Conservation (phyloP, 2,329 filamentous ascomycete genomes). For the Elsinoe batatas region DNA sequence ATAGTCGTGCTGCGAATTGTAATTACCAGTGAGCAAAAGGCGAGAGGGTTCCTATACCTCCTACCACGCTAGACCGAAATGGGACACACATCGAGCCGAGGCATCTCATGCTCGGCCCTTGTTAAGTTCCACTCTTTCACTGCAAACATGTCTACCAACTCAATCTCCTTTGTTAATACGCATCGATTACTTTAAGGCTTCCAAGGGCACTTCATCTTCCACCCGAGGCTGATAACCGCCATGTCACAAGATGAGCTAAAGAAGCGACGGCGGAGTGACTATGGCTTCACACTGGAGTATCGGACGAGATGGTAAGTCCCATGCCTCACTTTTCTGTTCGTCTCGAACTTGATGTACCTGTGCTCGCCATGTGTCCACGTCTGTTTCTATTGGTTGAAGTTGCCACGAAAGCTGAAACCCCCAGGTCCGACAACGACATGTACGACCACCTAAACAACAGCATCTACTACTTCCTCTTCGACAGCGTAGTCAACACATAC, state of each 20-base stretch:
- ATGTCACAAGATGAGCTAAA: slow-evolving; percentile 35
- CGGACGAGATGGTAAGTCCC: slow-evolving; percentile 69
- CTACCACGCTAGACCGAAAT: neutral
- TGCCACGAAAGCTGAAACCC: slow-evolving; percentile 7
- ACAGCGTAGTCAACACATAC: slow-evolving; percentile 83
- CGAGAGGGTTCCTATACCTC: too few relatives aligned
- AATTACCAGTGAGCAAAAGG: too few relatives aligned
- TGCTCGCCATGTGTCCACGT: neutral
- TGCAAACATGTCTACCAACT: neutral
- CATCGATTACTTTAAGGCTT: neutral
- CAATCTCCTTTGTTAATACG: neutral
- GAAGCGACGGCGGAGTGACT: slow-evolving; percentile 58
- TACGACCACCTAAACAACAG: slow-evolving; percentile 90
- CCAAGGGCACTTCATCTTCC: neutral
- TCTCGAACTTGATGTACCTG: neutral
- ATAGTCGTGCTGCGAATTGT: too few relatives aligned
- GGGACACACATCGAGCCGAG: neutral
- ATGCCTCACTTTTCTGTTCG: neutral
- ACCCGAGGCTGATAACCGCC: neutral
- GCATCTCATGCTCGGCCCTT: neutral
- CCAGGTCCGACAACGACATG: slow-evolving; percentile 87
- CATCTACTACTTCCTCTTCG: slow-evolving; percentile 77
- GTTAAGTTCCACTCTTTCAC: neutral
- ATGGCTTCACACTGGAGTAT: slow-evolving; percentile 70
- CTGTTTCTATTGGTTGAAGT: neutral